Evolutionary conservation across 495 filamentous ascomycete species (phyloP).

Genomic region (Aspergillus ostianus): DNA sequence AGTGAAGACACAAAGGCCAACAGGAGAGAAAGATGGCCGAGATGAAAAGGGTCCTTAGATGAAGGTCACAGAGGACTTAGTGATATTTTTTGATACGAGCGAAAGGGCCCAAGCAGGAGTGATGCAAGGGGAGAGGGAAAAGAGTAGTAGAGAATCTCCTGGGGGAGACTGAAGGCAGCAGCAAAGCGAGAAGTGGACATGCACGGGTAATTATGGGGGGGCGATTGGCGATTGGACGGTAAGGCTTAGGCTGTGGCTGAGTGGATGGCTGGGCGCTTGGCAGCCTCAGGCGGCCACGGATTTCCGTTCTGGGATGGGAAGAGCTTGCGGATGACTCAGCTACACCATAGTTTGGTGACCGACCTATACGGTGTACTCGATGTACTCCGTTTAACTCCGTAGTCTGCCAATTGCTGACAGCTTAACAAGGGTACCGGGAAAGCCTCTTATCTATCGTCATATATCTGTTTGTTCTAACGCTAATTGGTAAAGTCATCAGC

Average conservation of each 20-base stretch:
- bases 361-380: too few species aligned
- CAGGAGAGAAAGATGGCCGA: not conserved
- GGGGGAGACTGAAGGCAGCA: constrained; percentile 21
- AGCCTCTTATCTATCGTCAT: too few species aligned
- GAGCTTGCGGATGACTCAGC: too few species aligned
- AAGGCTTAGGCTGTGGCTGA: constrained; percentile 11
- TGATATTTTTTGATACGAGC: constrained; percentile 2
- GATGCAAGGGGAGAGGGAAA: constrained; percentile 11
- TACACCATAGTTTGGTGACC: too few species aligned
- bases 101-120: constrained; percentile 8
- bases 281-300: not conserved
- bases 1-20: not conserved
- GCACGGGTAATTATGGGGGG: constrained; percentile 8
- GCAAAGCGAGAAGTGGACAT: constrained; percentile 14
- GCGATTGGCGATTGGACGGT: constrained; percentile 1
- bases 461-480: too few species aligned
- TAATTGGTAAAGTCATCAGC: too few species aligned
- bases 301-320: too few species aligned
- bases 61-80: not conserved
- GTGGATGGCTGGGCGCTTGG: constrained; percentile 18
- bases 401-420: too few species aligned
- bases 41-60: not conserved
- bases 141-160: constrained; percentile 12
- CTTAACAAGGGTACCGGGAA: too few species aligned
- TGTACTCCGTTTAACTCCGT: not conserved